phyloP scores from a whole-genome alignment of 805 yeast genomes.

The Komagataella mondaviorum region DNA sequence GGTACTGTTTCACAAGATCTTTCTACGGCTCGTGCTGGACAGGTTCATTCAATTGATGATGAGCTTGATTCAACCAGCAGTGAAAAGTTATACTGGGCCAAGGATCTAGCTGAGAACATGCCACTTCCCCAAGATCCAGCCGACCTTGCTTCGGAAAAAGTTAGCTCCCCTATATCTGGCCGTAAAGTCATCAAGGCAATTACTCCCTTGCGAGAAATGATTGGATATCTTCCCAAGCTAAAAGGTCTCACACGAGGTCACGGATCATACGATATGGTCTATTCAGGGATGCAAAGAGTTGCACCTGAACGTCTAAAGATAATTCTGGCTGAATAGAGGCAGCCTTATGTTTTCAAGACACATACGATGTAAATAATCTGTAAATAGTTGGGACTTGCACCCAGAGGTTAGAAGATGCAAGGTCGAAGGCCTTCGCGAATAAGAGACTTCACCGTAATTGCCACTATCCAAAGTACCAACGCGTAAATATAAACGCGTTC shows the following conservation, averaged over 20 bases:
- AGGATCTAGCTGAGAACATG: conserved; percentile 42
- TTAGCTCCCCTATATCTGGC: conserved; percentile 7
- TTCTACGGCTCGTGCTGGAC: conserved; percentile 65
- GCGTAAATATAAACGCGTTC: not conserved
- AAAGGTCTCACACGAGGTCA: conserved; percentile 85
- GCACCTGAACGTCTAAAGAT: conserved; percentile 32
- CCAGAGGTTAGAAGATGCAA: not conserved
- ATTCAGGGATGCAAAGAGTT: conserved; percentile 59
- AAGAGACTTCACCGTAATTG: too few relatives aligned
- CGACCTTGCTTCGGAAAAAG: conserved; percentile 11
- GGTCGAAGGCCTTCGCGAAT: not conserved
- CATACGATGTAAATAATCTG: not conserved
- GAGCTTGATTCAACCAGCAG: conserved; percentile 18
- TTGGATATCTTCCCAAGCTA: conserved; percentile 69
- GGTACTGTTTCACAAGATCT: conserved; percentile 82
- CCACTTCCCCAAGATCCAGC: conserved; percentile 66
- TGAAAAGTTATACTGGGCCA: conserved; percentile 31
- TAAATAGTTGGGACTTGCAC: not conserved
- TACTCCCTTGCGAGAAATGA: conserved; percentile 82
- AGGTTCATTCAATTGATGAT: conserved; percentile 60
- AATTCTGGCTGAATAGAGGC: conserved; percentile 12
- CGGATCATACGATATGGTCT: conserved; percentile 71
- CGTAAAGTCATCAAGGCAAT: conserved; percentile 58
- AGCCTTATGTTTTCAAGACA: not conserved
- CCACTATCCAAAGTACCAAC: not conserved